A percentile compares a stretch with the other conserved stretches of the same genome.
phyloP scores from a whole-genome alignment of 768 basidiomycete genomes.

The Collybiopsis luxurians region DNA sequence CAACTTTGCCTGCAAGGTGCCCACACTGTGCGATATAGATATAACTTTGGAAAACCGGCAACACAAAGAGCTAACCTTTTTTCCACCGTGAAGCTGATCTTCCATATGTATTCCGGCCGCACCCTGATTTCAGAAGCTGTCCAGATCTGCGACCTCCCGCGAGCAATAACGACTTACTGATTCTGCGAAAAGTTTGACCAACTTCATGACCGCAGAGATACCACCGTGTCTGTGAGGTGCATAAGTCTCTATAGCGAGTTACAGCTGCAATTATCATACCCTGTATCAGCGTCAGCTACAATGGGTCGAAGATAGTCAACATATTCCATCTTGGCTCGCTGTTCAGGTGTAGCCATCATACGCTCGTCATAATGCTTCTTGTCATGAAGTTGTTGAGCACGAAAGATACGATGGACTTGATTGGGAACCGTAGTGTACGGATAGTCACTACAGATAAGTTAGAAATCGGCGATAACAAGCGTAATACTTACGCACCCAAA shows the following conservation, averaged over 20 bases:
- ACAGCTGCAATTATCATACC: slow-evolving; percentile 43
- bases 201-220: slow-evolving; percentile 91
- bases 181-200: slow-evolving; percentile 93
- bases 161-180: slow-evolving; percentile 43
- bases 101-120: slow-evolving; percentile 90
- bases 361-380: slow-evolving; percentile 91
- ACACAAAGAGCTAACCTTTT: slow-evolving; percentile 53
- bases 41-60: slow-evolving; percentile 4
- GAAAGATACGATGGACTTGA: slow-evolving; percentile 88
- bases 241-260: slow-evolving; percentile 11
- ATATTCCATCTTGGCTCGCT: slow-evolving; percentile 69
- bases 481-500: slow-evolving; percentile 61
- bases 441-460: slow-evolving; percentile 61
- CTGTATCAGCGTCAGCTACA: slow-evolving; percentile 93
- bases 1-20: slow-evolving; percentile 87
- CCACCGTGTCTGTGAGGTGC: slow-evolving; percentile 72
- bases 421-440: slow-evolving; percentile 97
- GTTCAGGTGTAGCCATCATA: slow-evolving; percentile 58
- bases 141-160: not conserved
- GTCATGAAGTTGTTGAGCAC: slow-evolving; percentile 91
- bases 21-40: slow-evolving; percentile 52
- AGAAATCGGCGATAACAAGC: not conserved
- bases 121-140: slow-evolving; percentile 44
- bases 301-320: slow-evolving; percentile 90
- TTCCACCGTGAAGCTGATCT: slow-evolving; percentile 92